A percentile compares a stretch with the other conserved stretches of the same genome.
phyloP scores from a whole-genome alignment of 139 green algal species.

The Chlamydomonas incerta region DNA sequence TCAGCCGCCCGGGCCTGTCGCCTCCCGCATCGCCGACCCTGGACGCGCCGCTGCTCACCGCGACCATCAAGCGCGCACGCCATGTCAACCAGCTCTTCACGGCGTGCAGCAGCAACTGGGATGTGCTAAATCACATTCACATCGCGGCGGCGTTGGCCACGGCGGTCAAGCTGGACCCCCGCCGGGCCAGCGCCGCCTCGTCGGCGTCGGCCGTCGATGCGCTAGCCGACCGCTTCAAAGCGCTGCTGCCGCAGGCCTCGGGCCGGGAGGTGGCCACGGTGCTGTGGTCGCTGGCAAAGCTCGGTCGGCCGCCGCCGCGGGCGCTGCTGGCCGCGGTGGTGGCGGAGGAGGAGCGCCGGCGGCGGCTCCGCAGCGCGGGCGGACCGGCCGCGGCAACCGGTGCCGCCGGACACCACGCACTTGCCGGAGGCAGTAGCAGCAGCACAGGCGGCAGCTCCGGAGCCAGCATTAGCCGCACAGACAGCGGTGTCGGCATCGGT shows the following conservation, averaged over 20 bases:
- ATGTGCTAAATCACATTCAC: conserved; percentile 33
- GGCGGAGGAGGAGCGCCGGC: not conserved
- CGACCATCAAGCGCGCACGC: not conserved
- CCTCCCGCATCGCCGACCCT: not conserved
- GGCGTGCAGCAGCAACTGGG: not conserved
- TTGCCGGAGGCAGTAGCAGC: no score
- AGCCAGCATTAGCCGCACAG: no score
- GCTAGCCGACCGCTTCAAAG: not conserved
- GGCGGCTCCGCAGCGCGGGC: no score
- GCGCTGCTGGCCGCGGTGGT: not conserved
- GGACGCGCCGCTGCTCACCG: not conserved
- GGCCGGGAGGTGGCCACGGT: conserved; percentile 3
- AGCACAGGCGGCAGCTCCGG: no score
- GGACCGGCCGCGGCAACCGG: no score
- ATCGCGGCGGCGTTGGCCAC: not conserved
- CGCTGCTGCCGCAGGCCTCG: not conserved
- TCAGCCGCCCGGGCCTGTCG: no score
- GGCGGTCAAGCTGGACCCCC: not conserved
- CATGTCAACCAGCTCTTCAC: not conserved
- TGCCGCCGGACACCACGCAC: no score
- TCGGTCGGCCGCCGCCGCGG: not conserved
- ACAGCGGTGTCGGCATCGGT: not conserved
- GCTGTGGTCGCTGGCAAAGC: conserved; percentile 25
- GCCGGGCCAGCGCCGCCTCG: not conserved
- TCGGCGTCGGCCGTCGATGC: not conserved